A percentile compares a stretch with the other conserved stretches of the same genome.
These are phyloP conservation scores for Lenwebbia sp. DNA, from an alignment of 345 rosid genomes.

Conservation along the genomic window DNA sequence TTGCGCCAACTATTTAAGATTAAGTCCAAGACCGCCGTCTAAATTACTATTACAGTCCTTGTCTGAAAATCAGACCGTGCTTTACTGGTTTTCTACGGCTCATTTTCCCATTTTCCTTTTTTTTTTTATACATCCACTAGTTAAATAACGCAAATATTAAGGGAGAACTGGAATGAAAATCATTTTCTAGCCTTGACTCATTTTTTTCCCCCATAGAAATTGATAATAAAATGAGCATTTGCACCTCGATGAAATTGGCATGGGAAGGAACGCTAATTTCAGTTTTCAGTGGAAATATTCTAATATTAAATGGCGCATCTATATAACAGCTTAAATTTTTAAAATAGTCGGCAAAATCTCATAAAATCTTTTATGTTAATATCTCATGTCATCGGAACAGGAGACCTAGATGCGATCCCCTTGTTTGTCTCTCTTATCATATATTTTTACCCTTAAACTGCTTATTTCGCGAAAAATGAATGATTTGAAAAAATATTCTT, in stretches of 20 bases:
- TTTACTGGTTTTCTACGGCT: background rate
- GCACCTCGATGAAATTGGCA: background rate
- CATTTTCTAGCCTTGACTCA: background rate
- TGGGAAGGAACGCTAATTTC: rapidly evolving
- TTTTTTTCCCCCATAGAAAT: background rate
- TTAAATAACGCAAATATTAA: too few relatives aligned
- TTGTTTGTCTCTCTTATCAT: background rate
- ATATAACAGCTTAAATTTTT: rapidly evolving
- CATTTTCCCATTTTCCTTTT: background rate
- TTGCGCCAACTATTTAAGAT: background rate
- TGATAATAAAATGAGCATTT: background rate
- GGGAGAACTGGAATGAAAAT: background rate
- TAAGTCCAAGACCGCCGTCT: background rate
- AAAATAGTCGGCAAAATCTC: rapidly evolving
- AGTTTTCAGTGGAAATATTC: background rate
- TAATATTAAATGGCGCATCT: rapidly evolving
- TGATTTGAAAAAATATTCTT: too few relatives aligned
- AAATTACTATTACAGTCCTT: background rate
- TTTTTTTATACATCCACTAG: too few relatives aligned
- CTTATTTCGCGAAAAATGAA: too few relatives aligned
- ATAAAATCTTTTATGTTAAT: background rate
- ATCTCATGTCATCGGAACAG: background rate
- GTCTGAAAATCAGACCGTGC: background rate
- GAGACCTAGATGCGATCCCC: background rate
- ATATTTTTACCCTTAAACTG: background rate